phyloP scores from a whole-genome alignment of 306 rosid species.

The Cicer bijugum region DNA sequence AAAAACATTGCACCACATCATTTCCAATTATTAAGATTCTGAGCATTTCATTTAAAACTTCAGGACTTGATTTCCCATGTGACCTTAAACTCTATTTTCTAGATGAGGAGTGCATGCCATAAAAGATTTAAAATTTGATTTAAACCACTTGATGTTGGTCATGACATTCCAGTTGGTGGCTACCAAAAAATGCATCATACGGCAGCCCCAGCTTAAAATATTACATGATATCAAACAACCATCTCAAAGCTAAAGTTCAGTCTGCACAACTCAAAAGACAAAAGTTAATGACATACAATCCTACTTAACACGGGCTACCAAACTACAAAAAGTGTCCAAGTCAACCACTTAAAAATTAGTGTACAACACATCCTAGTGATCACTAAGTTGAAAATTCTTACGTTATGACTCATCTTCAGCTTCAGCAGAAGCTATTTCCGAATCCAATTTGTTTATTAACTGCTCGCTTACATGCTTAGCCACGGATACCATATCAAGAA shows the following conservation, averaged over 20 bases:
- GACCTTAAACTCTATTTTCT: too few relatives aligned
- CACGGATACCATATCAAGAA: constrained; percentile 82
- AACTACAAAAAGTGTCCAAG: constrained; percentile 16
- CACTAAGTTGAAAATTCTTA: constrained; percentile 17
- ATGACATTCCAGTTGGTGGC: neutral
- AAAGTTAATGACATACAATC: constrained; percentile 7
- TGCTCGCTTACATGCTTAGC: constrained; percentile 76
- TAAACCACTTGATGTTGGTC: too few relatives aligned
- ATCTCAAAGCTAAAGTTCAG: neutral
- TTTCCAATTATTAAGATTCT: too few relatives aligned
- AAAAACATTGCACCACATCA: too few relatives aligned
- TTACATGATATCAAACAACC: neutral
- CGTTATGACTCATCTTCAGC: constrained; percentile 64
- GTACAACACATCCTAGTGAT: constrained; percentile 19
- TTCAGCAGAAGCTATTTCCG: constrained; percentile 82
- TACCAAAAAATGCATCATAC: neutral
- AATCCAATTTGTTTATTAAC: constrained; percentile 64
- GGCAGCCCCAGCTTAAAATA: neutral
- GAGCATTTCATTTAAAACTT: too few relatives aligned
- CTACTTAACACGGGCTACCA: neutral
- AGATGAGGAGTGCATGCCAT: too few relatives aligned
- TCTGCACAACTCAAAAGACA: neutral
- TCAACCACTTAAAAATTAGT: constrained; percentile 4
- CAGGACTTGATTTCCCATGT: too few relatives aligned
- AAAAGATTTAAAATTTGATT: neutral